A percentile compares a stretch with the other conserved stretches of the same genome.
Evolutionary conservation across 2,329 filamentous ascomycete genomes (phyloP).

Genomic region (Colletotrichum camelliae): DNA sequence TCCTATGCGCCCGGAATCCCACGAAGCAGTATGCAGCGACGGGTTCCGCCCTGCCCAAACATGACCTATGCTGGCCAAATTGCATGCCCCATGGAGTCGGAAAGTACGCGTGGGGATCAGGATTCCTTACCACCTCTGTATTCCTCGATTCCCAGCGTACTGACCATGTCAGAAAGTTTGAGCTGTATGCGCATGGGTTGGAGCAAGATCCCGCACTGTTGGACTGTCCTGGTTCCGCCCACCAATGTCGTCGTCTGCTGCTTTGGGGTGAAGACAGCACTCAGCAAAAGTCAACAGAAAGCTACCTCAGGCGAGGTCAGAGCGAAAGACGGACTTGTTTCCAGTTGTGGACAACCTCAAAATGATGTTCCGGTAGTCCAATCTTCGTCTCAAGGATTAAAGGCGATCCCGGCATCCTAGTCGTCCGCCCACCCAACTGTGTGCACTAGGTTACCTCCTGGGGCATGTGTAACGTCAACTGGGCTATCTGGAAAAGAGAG

Average conservation of each 20-base stretch:
- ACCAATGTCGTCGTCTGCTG: background rate
- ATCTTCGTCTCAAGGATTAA: background rate
- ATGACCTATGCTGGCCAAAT: background rate
- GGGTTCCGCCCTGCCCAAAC: background rate
- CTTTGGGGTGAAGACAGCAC: background rate
- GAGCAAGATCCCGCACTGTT: background rate
- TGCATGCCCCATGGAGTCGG: background rate
- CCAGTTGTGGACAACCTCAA: background rate
- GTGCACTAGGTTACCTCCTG: background rate
- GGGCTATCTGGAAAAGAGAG: background rate
- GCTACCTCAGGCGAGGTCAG: background rate
- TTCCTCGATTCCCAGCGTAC: background rate
- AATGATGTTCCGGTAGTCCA: background rate
- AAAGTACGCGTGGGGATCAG: background rate
- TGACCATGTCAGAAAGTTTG: background rate
- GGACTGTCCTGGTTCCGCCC: background rate
- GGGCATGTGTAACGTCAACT: background rate
- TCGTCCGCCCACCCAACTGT: background rate
- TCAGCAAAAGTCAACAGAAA: background rate
- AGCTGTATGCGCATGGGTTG: background rate
- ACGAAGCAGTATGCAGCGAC: background rate
- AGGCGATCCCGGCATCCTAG: background rate
- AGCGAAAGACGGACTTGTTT: background rate
- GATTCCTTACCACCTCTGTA: background rate
- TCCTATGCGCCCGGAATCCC: slow-evolving; percentile 6